Base-by-base conservation (phyloP, 441 rosid species). In the Adansonia grandidieri region DNA sequence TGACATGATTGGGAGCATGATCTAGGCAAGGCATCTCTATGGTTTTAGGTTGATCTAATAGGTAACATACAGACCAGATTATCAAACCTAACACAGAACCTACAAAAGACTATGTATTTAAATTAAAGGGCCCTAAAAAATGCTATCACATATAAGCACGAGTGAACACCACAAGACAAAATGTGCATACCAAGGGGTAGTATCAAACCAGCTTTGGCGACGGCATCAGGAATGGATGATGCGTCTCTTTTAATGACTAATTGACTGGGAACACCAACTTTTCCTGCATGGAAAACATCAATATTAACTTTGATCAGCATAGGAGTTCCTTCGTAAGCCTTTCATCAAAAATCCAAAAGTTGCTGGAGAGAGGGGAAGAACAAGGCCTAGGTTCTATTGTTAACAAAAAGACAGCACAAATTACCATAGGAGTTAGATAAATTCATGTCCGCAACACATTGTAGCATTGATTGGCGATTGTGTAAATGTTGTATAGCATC, bases 391-490 rank as follows among this genome's bases (percentile, higher is more conserved):
- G 66, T 14, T 6, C 63, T 5, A 65, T 17, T 13, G 37, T 68
- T 48, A 37, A 54, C 28, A 32, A 37, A 54, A 48, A 15, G 44
- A 72, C 4, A 54, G 40, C 37, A 57, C 58, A 66, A 79, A 56
- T 78, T 85, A 91, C 98, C 96, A 78, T 86, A 81, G 24, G 90
- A 77, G 54, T 73, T 87, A 50, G 89, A 87, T 80, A 92, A 90
- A 76, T 91, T 91, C 90, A 94, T 87, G 64, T 92, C 96, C 77
- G 92, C 90, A 65, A 94, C 95, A 78, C 92, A 90, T 84, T 94
- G 95, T 50, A 94, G 96, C 98, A 94, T 94, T 10, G 93, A 94
- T 63, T 94, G 97, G 68, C 98, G 97, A 80, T 90, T 90, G 74
- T 83, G 92, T 57, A 94, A 78, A 86, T 90, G 96, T 66, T 88